Evolutionary conservation across 495 filamentous ascomycete species (phyloP).

Genomic region (Aspergillus conjunctus): DNA sequence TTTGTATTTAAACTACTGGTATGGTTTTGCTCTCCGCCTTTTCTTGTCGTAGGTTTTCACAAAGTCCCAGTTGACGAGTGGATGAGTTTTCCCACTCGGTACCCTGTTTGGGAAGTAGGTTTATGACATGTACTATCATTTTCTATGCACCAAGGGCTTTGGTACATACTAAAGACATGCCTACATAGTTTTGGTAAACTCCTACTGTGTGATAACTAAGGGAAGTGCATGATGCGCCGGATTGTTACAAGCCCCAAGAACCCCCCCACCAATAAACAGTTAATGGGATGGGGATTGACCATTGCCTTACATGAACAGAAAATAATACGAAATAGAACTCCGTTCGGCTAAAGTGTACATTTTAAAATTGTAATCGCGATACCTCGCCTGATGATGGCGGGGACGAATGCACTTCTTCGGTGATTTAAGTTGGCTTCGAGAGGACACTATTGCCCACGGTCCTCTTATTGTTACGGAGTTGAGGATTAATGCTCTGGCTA

Average conservation of each 20-base stretch:
- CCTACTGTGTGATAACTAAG: neutral
- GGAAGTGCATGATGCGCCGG: conserved; percentile 5
- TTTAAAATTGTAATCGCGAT: neutral
- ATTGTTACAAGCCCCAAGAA: conserved; percentile 8
- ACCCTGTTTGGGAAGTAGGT: neutral
- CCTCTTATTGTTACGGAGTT: no score
- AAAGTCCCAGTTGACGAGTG: conserved; percentile 2
- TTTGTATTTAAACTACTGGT: neutral
- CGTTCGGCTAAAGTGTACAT: neutral
- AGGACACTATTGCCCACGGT: no score
- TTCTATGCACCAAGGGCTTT: neutral
- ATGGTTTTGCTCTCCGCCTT: neutral
- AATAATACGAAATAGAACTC: neutral
- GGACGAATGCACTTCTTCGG: no score
- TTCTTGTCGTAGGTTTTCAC: neutral
- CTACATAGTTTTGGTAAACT: neutral
- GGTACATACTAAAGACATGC: no score
- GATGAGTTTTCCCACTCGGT: neutral
- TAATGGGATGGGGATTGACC: conserved; percentile 5
- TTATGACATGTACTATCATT: conserved; percentile 13
- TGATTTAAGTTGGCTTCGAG: no score
- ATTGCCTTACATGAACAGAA: conserved; percentile 1
- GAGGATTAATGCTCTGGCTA: no score
- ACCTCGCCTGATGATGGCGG: no score
- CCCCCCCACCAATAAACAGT: conserved; percentile 16